Evolutionary conservation across 2,329 filamentous ascomycete genomes (phyloP).

Genomic region (Penicillium sp.): DNA sequence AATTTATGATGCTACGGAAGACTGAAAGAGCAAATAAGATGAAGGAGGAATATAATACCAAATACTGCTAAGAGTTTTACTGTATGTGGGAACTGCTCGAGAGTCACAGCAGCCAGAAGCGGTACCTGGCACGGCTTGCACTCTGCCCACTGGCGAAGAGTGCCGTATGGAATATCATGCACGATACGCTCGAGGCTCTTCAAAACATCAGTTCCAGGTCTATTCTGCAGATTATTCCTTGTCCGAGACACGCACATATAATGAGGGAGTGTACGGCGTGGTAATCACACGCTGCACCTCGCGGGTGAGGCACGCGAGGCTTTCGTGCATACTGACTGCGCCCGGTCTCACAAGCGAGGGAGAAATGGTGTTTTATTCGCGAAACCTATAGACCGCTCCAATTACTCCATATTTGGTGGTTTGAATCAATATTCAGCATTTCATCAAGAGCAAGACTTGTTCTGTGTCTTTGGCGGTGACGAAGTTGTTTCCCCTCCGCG

Average conservation of each 20-base stretch:
- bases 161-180: constrained; percentile 25
- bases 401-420: not conserved
- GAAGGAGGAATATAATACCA: constrained; percentile 29
- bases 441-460: not conserved
- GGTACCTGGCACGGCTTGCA: constrained; percentile 49
- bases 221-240: not conserved
- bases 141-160: constrained; percentile 45
- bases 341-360: not conserved
- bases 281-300: constrained; percentile 48
- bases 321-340: constrained; percentile 23
- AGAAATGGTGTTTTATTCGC: not conserved
- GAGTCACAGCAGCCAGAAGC: constrained; percentile 42
- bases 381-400: not conserved
- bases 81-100: constrained; percentile 50
- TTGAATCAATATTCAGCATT: not conserved
- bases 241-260: constrained; percentile 39
- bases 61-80: constrained; percentile 49
- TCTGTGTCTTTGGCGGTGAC: not conserved
- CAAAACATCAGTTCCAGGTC: not conserved
- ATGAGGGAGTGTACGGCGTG: constrained; percentile 48
- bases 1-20: not conserved
- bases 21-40: not conserved
- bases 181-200: constrained; percentile 30
- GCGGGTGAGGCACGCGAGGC: constrained; percentile 24
- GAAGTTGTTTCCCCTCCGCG: constrained; percentile 1